phyloP scores from a whole-genome alignment of 352 stramenopile genomes.

The Phytophthora boehmeriae region DNA sequence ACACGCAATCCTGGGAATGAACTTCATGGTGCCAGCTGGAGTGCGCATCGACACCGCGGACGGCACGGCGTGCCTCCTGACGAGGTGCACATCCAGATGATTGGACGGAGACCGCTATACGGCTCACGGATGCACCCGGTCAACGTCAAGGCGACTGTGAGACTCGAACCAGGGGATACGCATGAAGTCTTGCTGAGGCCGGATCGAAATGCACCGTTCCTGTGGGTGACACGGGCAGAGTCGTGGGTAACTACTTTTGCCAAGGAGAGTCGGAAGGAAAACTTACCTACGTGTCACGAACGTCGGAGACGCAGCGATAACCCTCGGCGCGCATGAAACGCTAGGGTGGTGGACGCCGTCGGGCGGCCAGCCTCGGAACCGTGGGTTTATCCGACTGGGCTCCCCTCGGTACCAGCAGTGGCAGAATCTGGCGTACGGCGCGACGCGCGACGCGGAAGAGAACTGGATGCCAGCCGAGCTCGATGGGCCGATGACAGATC shows the following conservation, averaged over 20 bases:
- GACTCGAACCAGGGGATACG: neutral
- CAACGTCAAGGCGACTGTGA: neutral
- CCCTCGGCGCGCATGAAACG: neutral
- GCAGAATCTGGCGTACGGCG: slow-evolving; percentile 6
- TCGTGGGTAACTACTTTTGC: slow-evolving; percentile 3
- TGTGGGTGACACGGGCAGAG: slow-evolving; percentile 6
- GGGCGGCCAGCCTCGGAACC: neutral
- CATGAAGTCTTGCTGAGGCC: neutral
- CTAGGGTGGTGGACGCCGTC: neutral
- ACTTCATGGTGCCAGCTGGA: slow-evolving; percentile 21
- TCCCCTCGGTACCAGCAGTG: slow-evolving; percentile 10
- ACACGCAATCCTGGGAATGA: slow-evolving; percentile 16
- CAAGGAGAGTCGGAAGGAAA: neutral
- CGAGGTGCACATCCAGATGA: slow-evolving; percentile 13
- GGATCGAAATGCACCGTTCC: neutral
- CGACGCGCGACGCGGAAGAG: neutral
- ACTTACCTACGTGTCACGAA: slow-evolving; percentile 12
- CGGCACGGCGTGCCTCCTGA: slow-evolving; percentile 13
- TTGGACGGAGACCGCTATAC: neutral
- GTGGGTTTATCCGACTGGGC: slow-evolving; percentile 1
- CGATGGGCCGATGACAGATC: neutral
- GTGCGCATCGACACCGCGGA: slow-evolving; percentile 13
- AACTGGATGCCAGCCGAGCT: neutral
- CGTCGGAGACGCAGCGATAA: neutral
- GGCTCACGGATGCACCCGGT: neutral